Evolutionary conservation across 1,284 basidiomycete genomes (phyloP), one percentile per base, ranked within the genome.

Genomic region (Ustilago esculenta): DNA sequence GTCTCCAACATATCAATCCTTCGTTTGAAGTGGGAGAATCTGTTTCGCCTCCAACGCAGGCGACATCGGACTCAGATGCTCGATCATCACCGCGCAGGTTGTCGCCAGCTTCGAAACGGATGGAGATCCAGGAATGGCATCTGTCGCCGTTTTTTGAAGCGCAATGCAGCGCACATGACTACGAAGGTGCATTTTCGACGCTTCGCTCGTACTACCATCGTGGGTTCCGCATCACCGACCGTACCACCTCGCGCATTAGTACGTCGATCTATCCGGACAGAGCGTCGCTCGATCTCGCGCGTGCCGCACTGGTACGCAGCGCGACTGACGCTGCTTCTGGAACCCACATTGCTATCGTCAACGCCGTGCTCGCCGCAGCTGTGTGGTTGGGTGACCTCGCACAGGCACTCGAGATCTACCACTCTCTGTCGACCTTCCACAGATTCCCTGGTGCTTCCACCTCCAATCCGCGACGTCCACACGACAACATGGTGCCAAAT

Each of bases 131-230:
- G 29, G 68, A 74, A 41, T 73, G 72, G 66, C 74, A 76, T 21
- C 30, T 80, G 24, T 46, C 65, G 12, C 71, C 76, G 7, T 61
- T 75, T 2, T 68, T 76, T 10, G 74, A 78, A 40, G 70, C 74
- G 0, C 63, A 72, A 14, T 76, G 74, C 41, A 56, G 33, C 18
- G 40, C 60, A 1, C 32, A 20, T 0, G 51, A 70, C 33, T 72
- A 73, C 23, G 44, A 33, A 2, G 75, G 48, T 1, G 76, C 73
- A 1, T 39, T 79, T 24, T 43, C 40, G 18, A 51, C 61, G 8
- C 33, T 73, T 15, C 25, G 32, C 8, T 50, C 24, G 6, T 51
- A 63, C 41, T 18, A 45, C 4, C 24, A 29, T 12, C 50, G 42
- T 2, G 55, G 51, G 2, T 40, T 54, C 30, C 20, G 15, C 7